Evolutionary conservation across 768 basidiomycete species (phyloP).

Genomic region (Leccinum rimulosum): DNA sequence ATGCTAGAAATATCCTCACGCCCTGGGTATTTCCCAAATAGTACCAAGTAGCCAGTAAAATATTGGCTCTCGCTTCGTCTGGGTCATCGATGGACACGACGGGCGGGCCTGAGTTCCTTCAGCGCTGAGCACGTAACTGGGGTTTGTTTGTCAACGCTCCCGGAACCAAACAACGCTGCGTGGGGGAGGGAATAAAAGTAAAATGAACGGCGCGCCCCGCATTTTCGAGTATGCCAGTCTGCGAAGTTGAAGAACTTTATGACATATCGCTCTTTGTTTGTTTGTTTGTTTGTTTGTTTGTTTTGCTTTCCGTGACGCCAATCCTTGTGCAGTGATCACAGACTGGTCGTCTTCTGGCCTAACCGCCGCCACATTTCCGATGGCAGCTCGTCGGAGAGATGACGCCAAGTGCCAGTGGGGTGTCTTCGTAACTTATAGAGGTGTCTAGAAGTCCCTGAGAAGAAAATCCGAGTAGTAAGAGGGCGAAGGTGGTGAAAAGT

Average conservation of each 20-base stretch:
- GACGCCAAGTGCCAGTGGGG: no score
- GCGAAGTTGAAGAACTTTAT: constrained; percentile 11
- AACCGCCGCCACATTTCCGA: not conserved
- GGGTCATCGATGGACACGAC: not conserved
- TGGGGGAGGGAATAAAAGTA: not conserved
- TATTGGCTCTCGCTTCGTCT: not conserved
- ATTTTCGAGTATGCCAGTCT: constrained; percentile 1
- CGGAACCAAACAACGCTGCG: constrained; percentile 18
- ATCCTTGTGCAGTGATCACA: constrained; percentile 14
- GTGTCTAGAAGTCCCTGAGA: no score
- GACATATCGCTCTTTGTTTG: not conserved
- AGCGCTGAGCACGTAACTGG: no score
- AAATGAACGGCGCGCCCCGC: not conserved
- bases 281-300: not conserved
- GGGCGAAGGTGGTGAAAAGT: no score
- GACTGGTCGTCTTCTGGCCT: not conserved
- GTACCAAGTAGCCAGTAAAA: not conserved
- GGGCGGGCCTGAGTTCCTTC: not conserved
- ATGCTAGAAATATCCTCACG: not conserved
- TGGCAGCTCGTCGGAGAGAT: not conserved
- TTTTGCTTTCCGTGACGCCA: constrained; percentile 6
- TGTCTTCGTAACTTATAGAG: no score
- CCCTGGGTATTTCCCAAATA: not conserved
- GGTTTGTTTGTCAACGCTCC: constrained; percentile 14
- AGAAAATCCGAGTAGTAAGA: no score